Conservation (phyloP, 768 basidiomycete genomes). For the Phylloporus arenicola region DNA sequence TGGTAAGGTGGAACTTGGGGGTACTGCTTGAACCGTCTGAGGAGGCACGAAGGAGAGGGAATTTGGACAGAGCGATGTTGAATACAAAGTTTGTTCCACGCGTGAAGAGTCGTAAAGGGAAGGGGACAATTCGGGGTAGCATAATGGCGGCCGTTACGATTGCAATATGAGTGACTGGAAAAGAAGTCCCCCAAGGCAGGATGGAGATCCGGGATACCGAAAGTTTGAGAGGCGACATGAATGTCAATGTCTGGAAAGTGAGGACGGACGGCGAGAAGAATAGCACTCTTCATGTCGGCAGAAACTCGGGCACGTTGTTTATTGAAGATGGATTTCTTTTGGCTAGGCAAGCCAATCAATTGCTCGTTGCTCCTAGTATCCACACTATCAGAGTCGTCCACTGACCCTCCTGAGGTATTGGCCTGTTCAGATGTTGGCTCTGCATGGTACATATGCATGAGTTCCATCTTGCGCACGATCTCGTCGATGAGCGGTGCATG, state of each 20-base stretch:
- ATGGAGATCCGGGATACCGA: conserved; percentile 3
- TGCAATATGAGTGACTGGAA: background rate
- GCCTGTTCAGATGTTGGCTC: background rate
- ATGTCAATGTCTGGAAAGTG: conserved; percentile 3
- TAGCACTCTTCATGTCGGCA: no score
- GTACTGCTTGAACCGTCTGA: conserved; percentile 8
- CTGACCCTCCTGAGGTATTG: background rate
- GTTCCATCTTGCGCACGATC: background rate
- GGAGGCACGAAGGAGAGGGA: background rate
- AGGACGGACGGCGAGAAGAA: background rate
- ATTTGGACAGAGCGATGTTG: conserved; percentile 4
- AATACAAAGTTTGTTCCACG: conserved; percentile 6
- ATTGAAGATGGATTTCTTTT: no score
- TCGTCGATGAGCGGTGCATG: background rate
- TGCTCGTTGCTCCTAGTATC: no score
- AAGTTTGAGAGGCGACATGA: background rate
- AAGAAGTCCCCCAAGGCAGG: conserved; percentile 6
- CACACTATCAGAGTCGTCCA: no score
- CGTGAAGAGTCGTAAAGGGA: background rate
- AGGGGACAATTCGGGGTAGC: background rate
- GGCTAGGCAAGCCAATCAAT: no score
- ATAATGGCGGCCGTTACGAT: background rate
- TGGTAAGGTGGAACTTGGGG: background rate
- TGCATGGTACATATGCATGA: no score
- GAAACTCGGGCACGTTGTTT: no score